Conservation (phyloP, 2,329 filamentous ascomycete species). For the Domatiomyces catenatus region DNA sequence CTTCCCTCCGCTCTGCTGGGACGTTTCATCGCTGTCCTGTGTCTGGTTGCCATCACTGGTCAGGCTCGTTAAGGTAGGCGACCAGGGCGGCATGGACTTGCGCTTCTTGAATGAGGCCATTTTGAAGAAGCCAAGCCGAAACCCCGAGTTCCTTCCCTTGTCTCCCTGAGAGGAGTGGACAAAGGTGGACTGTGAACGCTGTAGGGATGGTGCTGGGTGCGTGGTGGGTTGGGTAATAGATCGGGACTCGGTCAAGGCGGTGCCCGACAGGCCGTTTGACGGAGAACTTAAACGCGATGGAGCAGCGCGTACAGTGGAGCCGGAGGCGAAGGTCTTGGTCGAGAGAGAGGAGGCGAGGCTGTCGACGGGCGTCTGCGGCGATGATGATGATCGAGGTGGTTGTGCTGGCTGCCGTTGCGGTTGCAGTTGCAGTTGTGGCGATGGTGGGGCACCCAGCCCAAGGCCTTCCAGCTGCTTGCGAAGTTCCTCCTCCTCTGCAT, state of each 20-base stretch:
- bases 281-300: slow-evolving; percentile 11
- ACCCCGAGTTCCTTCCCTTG: slow-evolving; percentile 11
- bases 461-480: slow-evolving; percentile 25
- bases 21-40: slow-evolving; percentile 4
- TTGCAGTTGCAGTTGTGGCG: slow-evolving; percentile 11
- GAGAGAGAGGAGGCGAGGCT: slow-evolving; percentile 20
- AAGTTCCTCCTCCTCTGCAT: slow-evolving; percentile 24
- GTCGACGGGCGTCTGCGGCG: slow-evolving; percentile 17
- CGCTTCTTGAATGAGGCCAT: slow-evolving; percentile 15
- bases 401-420: too few species aligned
- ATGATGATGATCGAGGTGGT: too few species aligned
- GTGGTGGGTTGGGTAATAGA: slow-evolving; percentile 9
- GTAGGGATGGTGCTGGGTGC: slow-evolving; percentile 1
- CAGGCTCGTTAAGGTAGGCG: slow-evolving; percentile 9
- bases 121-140: slow-evolving; percentile 13
- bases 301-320: slow-evolving; percentile 8
- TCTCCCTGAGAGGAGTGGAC: slow-evolving; percentile 5
- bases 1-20: slow-evolving; percentile 4
- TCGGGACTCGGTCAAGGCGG: slow-evolving; percentile 14
- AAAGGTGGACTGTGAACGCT: slow-evolving; percentile 4
- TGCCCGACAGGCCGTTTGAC: slow-evolving; percentile 17
- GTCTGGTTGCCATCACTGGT: slow-evolving; percentile 8
- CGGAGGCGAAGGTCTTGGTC: slow-evolving; percentile 13
- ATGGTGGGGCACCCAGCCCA: slow-evolving; percentile 24
- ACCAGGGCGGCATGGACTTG: slow-evolving; percentile 6